Base-by-base conservation (phyloP, 176 grass and related monocot species). In the Aegilops longissima region DNA sequence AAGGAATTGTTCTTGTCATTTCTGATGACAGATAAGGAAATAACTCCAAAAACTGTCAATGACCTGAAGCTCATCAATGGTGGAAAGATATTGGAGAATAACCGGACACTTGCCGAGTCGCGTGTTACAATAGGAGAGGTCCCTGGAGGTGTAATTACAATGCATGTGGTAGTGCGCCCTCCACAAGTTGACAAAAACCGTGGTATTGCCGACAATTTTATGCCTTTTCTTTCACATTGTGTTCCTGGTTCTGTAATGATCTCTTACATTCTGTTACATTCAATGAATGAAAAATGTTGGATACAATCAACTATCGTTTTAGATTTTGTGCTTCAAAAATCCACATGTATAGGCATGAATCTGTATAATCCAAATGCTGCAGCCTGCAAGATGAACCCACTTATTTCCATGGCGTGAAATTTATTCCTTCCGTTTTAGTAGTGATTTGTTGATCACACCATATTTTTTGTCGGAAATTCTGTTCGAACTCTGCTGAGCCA, bases 31-130 rank as follows among this genome's bases (percentile, higher is more conserved):
- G 95, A 92, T 75, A 94, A 87, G 73, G 92, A 92, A 83, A 84
- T 93, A 73, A 65, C 77, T 88, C 95, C 92, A 25, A 97, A 92
- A 85, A 93, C 88, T 61, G 90, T 94, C 84, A 94, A 87, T 73
- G 95, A 97, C 75, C 74, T 97, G 88, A 97, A 97, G 88, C 88
- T 97, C 61, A 97, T 97, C 82, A 97, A 97, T 93, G 95, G 90
- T 54, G 95, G 95, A 82, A 93, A 87, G 88, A 97, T 97, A 94
- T 78, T 97, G 71, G 95, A 97, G 86, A 97, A 97, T 82, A 97
- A 78, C 58, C 84, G 86, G 61, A 97, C 92, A 81, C 81, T 97
- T 82, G 83, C 88, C 25, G 95, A 97, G 62, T 94, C 95, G 12
- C 84, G 90, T 81, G 90, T 97, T 86, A 91, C 84, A 52, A 91